Base-by-base conservation (phyloP, 345 rosid species). In the Brassica incana region DNA sequence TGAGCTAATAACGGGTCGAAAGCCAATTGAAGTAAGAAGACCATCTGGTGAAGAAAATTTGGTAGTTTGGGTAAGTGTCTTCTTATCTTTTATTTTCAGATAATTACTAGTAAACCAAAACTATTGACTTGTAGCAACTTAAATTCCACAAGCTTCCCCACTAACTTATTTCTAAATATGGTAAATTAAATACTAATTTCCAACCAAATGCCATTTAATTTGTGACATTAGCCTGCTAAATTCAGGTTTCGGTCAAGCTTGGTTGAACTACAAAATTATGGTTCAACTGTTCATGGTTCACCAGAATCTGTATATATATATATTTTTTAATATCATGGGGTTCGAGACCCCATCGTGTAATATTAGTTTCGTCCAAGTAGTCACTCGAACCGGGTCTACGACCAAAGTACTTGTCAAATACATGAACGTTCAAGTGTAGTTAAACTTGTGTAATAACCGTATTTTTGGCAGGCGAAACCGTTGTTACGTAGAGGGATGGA, bases 21-120 rank as follows among this genome's bases (percentile, higher is more conserved):
- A 92, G 75, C 99, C 99, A 30, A 91, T 91, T 75, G 99, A 95
- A 85, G 87, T 88, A 65, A 89, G 75, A 71, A 87, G 94, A 83
- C 88, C 92, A 33, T 66, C 88, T 32, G 97, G 97, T 76, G 97
- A 92, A 89, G 95, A 95, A 90, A 95, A 92, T 81, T 85, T 95
- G 83, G 92, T 95, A 73, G 76, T 91, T 36, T 95, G 99, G 99
- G 97, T 92, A 90, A 62, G 5, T 64, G 43, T 61, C 38, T 30
- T n/a, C 1, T 32, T 30, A n/a, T 80, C 58, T 50, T 50, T 50
- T 50, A 50, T 50, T 50, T 77, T 14, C 52, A 6, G 58, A 35
- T 75, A 62, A 32, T 56, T 75, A 54, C 71, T 14, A 20, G 65
- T 79, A 33, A 66, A 73, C 82, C 82, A 78, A 54, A 77, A 81